Base-by-base conservation (phyloP, 352 stramenopile genomes). In the Pythium scleroteichum region DNA sequence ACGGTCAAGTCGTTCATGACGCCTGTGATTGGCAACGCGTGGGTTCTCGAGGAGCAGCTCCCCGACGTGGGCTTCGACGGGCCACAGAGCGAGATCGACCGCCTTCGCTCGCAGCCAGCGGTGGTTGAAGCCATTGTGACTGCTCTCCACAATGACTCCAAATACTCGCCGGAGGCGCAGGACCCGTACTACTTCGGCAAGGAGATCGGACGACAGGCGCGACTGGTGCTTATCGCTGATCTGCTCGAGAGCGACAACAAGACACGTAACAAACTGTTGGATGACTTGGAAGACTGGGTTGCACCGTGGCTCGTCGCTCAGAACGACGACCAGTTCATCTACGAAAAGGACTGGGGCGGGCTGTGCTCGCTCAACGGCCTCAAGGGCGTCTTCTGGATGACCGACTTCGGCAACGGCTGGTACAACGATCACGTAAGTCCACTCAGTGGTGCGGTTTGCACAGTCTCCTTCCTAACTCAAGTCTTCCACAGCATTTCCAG, bases 401-500 rank as follows among this genome's bases (percentile, higher is more conserved):
- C 79, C 32, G 92, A 98, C 67, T 98, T 97, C 68, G 94, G 94
- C 59, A 98, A 98, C 59, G 92, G 83, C 26, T 93, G 83, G 83
- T 95, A 93, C 73, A 95, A 93, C 66, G 85, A 95, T 50, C 85
- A 95, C 46, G 85, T 94, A 88, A 62, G 82, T 88, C n/a, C n/a
- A n/a, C n/a, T n/a, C n/a, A n/a, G n/a, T 39, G 14, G 33, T 39
- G 33, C 33, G 33, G 33, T n/a, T n/a, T n/a, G n/a, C n/a, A n/a
- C 29, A 10, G 5, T 35, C 5, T 35, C 29, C 29, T 35, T n/a
- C 33, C 9, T 59, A 17, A 39, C 40, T 26, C 19, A 14, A 38
- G 22, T 48, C 10, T 42, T 10, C 14, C 45, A 5, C 64, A 99
- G 79, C 96, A 98, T 75, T 98, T 98, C 67, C 95, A 99, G 70